phyloP scores from a whole-genome alignment of 2,329 filamentous ascomycete species.

The Dactylellina parvicollis region DNA sequence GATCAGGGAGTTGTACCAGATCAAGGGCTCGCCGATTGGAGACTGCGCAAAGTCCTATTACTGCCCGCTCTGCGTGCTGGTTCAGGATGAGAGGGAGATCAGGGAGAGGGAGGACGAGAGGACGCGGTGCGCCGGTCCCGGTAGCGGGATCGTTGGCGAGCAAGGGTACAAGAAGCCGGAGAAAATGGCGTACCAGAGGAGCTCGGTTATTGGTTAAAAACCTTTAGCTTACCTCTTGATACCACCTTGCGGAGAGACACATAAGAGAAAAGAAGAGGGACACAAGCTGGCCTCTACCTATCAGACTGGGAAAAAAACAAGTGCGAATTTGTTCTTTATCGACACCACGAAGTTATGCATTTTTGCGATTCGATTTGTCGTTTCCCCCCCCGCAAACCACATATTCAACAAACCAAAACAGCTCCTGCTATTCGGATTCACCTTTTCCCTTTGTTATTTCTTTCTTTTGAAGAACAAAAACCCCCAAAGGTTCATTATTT shows the following conservation, averaged over 20 bases:
- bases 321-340: background rate
- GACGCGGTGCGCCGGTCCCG: slow-evolving; percentile 56
- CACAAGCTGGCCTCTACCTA: background rate
- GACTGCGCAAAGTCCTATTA: slow-evolving; percentile 58
- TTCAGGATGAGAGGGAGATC: slow-evolving; percentile 58
- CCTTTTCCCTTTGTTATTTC: background rate
- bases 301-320: slow-evolving; percentile 6
- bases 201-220: slow-evolving; percentile 52
- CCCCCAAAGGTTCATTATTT: background rate
- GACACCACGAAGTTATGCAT: slow-evolving; percentile 30
- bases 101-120: slow-evolving; percentile 57
- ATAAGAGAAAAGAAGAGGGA: background rate
- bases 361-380: slow-evolving; percentile 9
- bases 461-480: background rate
- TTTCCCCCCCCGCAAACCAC: background rate
- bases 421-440: no score
- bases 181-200: slow-evolving; percentile 57
- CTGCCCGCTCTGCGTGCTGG: slow-evolving; percentile 56
- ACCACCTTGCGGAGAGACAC: no score
- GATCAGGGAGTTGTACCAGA: slow-evolving; percentile 57
- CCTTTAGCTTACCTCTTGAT: background rate
- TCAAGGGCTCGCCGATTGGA: slow-evolving; percentile 55
- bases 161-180: slow-evolving; percentile 57
- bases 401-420: background rate
- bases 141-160: slow-evolving; percentile 56